phyloP scores from a whole-genome alignment of 192 early-diverging fungal genomes.

The Dispira simplex region DNA sequence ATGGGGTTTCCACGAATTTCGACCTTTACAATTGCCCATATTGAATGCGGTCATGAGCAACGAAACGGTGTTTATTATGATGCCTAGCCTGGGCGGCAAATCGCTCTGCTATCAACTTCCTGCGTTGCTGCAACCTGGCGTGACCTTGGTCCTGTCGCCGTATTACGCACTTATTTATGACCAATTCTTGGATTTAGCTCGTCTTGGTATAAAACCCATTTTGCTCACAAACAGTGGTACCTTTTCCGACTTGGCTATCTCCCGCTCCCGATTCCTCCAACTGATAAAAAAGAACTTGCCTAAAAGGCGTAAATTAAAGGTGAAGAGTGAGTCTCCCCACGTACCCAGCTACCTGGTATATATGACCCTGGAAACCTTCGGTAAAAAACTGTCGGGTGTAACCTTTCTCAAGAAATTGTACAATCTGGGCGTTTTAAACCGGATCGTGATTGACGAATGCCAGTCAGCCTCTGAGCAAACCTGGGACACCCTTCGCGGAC shows the following conservation, averaged over 20 bases:
- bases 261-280: too few species aligned
- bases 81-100: conserved; percentile 35
- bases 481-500: too few species aligned
- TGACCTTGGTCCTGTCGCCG: conserved; percentile 35
- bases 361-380: conserved; percentile 35
- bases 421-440: conserved; percentile 20
- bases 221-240: too few species aligned
- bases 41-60: conserved; percentile 37
- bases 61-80: conserved; percentile 27
- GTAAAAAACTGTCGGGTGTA: conserved; percentile 24
- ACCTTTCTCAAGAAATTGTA: conserved; percentile 25
- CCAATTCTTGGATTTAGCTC: conserved; percentile 21
- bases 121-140: conserved; percentile 19
- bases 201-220: too few species aligned
- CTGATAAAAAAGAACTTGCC: too few species aligned
- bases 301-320: too few species aligned
- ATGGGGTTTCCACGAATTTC: conserved; percentile 29
- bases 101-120: conserved; percentile 37
- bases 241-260: too few species aligned
- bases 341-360: conserved; percentile 19
- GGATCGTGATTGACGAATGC: conserved; percentile 35
- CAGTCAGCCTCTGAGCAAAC: conserved; percentile 15
- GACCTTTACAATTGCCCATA: conserved; percentile 27
- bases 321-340: too few species aligned
- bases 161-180: conserved; percentile 35